A percentile compares a stretch with the other conserved stretches of the same genome.
Evolutionary conservation across 768 basidiomycete genomes (phyloP).

Genomic region (Suillus cothurnatus): DNA sequence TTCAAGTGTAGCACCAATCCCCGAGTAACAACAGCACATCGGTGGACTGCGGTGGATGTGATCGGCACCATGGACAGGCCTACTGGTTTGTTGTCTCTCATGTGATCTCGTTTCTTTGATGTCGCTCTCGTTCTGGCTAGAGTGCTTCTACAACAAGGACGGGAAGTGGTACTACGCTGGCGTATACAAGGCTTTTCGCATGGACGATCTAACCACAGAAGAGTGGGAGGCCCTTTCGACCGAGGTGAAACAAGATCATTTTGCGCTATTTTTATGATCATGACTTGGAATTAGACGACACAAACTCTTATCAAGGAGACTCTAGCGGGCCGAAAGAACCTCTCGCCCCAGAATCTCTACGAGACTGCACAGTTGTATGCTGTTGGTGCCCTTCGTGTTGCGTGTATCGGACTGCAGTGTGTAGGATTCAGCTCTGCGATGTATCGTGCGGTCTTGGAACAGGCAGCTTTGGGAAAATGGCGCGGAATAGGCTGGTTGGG

Average conservation of each 20-base stretch:
- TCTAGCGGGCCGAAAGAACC: slow-evolving; percentile 67
- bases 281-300: slow-evolving; percentile 48
- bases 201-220: slow-evolving; percentile 63
- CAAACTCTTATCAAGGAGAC: slow-evolving; percentile 74
- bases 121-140: slow-evolving; percentile 36
- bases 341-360: slow-evolving; percentile 76
- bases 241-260: slow-evolving; percentile 48
- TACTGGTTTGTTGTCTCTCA: slow-evolving; percentile 47
- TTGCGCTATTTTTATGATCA: not conserved
- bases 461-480: slow-evolving; percentile 43
- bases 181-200: slow-evolving; percentile 65
- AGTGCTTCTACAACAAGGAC: slow-evolving; percentile 82
- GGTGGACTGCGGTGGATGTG: slow-evolving; percentile 70
- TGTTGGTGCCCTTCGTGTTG: slow-evolving; percentile 70
- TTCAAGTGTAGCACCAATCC: slow-evolving; percentile 84
- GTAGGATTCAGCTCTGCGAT: slow-evolving; percentile 71
- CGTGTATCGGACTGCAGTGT: slow-evolving; percentile 75
- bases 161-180: slow-evolving; percentile 86
- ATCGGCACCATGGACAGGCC: slow-evolving; percentile 59
- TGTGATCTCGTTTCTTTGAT: not conserved
- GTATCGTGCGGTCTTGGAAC: slow-evolving; percentile 67
- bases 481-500: slow-evolving; percentile 6
- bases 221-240: slow-evolving; percentile 70
- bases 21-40: slow-evolving; percentile 72
- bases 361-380: slow-evolving; percentile 74